A percentile compares a stretch with the other conserved stretches of the same genome.
Conservation (phyloP, 2,329 filamentous ascomycete genomes). For the Botrytis deweyae region DNA sequence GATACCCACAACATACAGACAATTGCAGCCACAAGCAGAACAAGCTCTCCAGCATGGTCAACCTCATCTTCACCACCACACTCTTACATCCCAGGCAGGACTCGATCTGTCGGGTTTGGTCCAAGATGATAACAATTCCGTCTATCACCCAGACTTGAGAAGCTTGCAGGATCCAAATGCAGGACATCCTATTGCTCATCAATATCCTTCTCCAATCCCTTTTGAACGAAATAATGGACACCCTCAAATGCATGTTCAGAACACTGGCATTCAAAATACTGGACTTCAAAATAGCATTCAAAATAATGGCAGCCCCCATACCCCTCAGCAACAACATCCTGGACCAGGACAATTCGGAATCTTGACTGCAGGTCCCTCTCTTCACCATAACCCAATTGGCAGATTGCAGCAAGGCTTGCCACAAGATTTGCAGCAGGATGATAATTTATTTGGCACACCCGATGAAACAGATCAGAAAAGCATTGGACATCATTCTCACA, state of each 20-base stretch:
- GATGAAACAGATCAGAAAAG: constrained; percentile 45
- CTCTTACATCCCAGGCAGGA: constrained; percentile 41
- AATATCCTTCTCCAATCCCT: constrained; percentile 39
- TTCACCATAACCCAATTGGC: constrained; percentile 39
- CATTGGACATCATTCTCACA: constrained; percentile 54
- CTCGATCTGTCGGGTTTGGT: constrained; percentile 44
- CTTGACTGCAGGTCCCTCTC: constrained; percentile 41
- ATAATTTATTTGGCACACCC: constrained; percentile 41
- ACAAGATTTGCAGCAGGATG: constrained; percentile 35
- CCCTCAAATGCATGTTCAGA: constrained; percentile 36
- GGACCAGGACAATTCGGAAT: constrained; percentile 48
- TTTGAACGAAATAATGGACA: constrained; percentile 41
- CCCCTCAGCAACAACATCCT: constrained; percentile 41
- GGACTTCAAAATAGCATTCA: constrained; percentile 34
- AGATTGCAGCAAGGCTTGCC: constrained; percentile 34
- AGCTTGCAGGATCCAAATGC: constrained; percentile 41
- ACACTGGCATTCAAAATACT: constrained; percentile 39
- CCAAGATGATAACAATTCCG: constrained; percentile 41
- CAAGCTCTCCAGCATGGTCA: constrained; percentile 40
- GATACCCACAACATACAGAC: constrained; percentile 34
- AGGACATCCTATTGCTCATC: constrained; percentile 29
- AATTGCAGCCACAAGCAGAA: constrained; percentile 38
- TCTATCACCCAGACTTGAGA: constrained; percentile 41
- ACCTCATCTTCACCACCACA: constrained; percentile 37
- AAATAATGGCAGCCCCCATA: constrained; percentile 26